phyloP scores from a whole-genome alignment of 495 filamentous ascomycete genomes.

The Penicillium bovifimosum region DNA sequence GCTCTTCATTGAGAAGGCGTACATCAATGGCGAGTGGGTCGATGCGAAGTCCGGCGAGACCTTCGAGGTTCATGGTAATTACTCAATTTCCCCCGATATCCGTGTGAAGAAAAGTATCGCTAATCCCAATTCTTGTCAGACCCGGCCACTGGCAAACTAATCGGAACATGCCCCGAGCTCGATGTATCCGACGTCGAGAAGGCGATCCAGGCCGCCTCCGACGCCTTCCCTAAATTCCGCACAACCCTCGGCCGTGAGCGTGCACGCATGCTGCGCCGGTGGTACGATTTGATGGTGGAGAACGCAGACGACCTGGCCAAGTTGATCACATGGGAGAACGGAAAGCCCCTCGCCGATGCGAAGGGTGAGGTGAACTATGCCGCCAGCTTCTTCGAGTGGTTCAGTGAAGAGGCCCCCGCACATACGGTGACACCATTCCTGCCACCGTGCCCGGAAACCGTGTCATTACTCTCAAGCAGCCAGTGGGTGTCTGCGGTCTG shows the following conservation, averaged over 20 bases:
- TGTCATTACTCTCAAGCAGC: conserved; percentile 76
- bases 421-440: conserved; percentile 71
- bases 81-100: background rate
- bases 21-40: conserved; percentile 84
- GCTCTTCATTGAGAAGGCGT: conserved; percentile 74
- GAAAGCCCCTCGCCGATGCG: conserved; percentile 66
- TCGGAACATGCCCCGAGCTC: conserved; percentile 83
- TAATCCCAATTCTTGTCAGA: conserved; percentile 41
- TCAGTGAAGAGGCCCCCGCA: conserved; percentile 68
- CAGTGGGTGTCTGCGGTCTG: conserved; percentile 87
- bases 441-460: conserved; percentile 63
- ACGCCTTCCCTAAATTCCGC: conserved; percentile 71
- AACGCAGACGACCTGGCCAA: conserved; percentile 84
- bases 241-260: conserved; percentile 72
- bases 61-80: conserved; percentile 67
- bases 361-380: conserved; percentile 69
- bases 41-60: conserved; percentile 68
- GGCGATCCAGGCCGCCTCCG: conserved; percentile 71
- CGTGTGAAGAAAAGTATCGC: background rate
- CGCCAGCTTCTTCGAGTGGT: conserved; percentile 74
- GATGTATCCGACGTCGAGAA: conserved; percentile 63
- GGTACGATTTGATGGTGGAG: conserved; percentile 85
- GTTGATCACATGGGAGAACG: conserved; percentile 82
- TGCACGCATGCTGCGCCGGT: conserved; percentile 75
- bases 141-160: conserved; percentile 70